Evolutionary conservation across 176 grass and related monocot genomes (phyloP).

Genomic region (Avena eriantha): DNA sequence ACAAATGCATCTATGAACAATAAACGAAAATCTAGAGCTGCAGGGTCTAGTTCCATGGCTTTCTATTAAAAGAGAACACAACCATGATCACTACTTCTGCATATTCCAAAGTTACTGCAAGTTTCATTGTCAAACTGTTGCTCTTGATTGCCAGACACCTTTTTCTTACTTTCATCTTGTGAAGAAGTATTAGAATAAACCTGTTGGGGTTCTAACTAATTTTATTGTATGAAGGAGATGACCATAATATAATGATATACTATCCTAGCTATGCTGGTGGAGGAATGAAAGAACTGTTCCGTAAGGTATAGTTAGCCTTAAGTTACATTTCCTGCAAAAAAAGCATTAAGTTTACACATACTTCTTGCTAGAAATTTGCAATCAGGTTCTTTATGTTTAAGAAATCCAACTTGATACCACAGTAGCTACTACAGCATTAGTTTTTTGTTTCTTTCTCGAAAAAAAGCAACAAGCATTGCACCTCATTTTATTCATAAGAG

Average conservation of each 20-base stretch:
- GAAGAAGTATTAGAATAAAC: slow-evolving; percentile 43
- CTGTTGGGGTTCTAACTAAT: slow-evolving; percentile 38
- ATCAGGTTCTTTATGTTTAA: neutral
- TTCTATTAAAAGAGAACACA: slow-evolving; percentile 3
- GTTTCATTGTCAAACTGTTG: neutral
- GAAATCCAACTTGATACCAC: slow-evolving; percentile 11
- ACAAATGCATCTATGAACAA: slow-evolving; percentile 9
- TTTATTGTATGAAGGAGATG: slow-evolving; percentile 69
- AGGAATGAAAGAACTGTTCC: slow-evolving; percentile 97
- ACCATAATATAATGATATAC: slow-evolving; percentile 99
- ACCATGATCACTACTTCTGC: neutral
- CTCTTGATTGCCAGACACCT: slow-evolving; percentile 8
- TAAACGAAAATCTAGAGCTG: neutral
- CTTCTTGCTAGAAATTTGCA: neutral
- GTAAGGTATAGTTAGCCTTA: slow-evolving; percentile 67
- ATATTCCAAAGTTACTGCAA: slow-evolving; percentile 14
- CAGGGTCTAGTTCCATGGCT: neutral
- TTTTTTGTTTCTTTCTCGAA: neutral
- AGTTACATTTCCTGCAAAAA: neutral
- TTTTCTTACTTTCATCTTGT: neutral
- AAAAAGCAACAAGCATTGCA: neutral
- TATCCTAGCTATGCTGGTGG: slow-evolving; percentile 99
- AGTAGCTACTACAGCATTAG: neutral
- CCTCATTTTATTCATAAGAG: neutral
- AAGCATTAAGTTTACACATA: neutral